Evolutionary conservation across 768 basidiomycete species (phyloP).

Genomic region (Leccinum ochraceum): DNA sequence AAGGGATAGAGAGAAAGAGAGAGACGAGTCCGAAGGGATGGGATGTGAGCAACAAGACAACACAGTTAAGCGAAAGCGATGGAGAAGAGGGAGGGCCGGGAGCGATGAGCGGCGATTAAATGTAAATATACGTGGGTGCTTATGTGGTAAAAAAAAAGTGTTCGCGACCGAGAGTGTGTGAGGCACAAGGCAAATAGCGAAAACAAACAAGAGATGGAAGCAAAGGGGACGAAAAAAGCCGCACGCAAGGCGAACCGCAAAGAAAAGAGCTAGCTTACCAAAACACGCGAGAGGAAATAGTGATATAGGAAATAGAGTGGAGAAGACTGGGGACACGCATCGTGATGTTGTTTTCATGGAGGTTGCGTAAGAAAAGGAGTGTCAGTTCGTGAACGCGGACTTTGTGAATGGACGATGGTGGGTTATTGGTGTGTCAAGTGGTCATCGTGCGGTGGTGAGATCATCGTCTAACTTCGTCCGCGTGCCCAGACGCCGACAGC

Average conservation of each 20-base stretch:
- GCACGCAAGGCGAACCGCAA: conserved; percentile 1
- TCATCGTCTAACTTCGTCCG: conserved; percentile 17
- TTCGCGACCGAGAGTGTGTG: background rate
- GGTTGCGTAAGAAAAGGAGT: conserved; percentile 17
- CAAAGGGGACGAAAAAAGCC: background rate
- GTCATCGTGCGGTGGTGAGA: conserved; percentile 1
- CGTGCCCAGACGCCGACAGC: conserved; percentile 16
- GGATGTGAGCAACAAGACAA: conserved; percentile 21
- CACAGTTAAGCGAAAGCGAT: conserved; percentile 22
- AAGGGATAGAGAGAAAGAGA: background rate
- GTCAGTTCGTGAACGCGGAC: conserved; percentile 21
- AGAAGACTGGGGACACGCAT: conserved; percentile 7
- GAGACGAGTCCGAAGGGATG: background rate
- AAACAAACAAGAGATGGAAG: background rate
- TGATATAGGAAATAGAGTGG: background rate
- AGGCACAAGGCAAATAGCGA: background rate
- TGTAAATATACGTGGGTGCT: conserved; percentile 22
- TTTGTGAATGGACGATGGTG: conserved; percentile 4
- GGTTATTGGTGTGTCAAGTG: conserved; percentile 2
- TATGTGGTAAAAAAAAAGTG: conserved; percentile 11
- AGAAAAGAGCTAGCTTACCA: background rate
- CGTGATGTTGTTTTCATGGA: conserved; percentile 27
- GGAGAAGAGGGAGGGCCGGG: background rate
- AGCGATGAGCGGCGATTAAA: conserved; percentile 14
- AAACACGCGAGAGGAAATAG: conserved; percentile 1